Percentiles rank a stretch among this genome's conserved stretches.
These are phyloP conservation scores for Aspergillus carlsbadensis DNA, from an alignment of 495 filamentous ascomycete species.

Conservation along the genomic window DNA sequence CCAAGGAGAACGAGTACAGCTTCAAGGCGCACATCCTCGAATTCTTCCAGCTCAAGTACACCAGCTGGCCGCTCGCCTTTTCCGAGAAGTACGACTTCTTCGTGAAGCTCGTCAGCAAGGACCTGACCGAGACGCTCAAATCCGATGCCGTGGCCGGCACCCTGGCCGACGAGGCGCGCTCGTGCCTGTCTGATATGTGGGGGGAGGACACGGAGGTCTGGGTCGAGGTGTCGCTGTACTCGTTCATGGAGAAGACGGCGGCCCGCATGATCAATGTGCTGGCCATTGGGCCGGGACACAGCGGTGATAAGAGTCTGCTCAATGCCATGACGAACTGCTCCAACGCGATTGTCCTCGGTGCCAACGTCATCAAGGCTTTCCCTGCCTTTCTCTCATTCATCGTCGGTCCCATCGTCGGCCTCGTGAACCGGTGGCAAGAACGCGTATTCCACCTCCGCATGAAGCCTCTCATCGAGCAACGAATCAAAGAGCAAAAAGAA, in stretches of 20 bases:
- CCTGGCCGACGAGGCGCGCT: conserved; percentile 9
- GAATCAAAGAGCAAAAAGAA: conserved; percentile 6
- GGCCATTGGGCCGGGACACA: conserved; percentile 10
- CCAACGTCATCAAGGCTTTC: conserved; percentile 16
- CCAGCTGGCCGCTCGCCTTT: conserved; percentile 15
- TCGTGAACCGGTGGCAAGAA: conserved; percentile 13
- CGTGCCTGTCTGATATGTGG: conserved; percentile 14
- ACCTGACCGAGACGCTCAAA: conserved; percentile 12
- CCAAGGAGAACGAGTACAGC: conserved; percentile 13
- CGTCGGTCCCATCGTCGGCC: conserved; percentile 11
- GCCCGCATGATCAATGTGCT: conserved; percentile 13
- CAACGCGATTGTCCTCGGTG: conserved; percentile 12
- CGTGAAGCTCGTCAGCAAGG: conserved; percentile 17
- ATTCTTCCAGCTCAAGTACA: conserved; percentile 16
- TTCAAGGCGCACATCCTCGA: conserved; percentile 14
- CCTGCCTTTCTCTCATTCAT: conserved; percentile 7
- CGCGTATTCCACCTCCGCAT: conserved; percentile 11
- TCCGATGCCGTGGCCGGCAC: conserved; percentile 5
- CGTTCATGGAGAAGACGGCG: conserved; percentile 14
- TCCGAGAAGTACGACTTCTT: conserved; percentile 15
- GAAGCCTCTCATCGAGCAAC: conserved; percentile 11
- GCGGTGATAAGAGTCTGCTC: conserved; percentile 5
- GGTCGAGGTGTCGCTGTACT: conserved; percentile 9
- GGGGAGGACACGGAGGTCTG: conserved; percentile 13
- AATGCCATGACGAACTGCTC: conserved; percentile 15